A percentile compares a stretch with the other conserved stretches of the same genome.
phyloP scores from a whole-genome alignment of 1,139 yeast species.

The Insectozyma bohioensis region DNA sequence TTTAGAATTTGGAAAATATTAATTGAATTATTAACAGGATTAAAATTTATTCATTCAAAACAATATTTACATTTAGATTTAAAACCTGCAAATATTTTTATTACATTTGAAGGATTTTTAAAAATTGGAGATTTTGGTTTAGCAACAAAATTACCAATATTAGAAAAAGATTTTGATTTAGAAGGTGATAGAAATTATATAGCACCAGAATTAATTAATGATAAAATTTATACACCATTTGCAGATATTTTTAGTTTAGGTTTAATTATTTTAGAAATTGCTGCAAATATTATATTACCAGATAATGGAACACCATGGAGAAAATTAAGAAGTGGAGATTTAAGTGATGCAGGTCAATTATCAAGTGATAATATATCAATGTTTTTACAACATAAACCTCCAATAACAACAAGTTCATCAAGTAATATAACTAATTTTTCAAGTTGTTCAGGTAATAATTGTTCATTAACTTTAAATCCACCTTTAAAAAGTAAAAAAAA shows the following conservation, averaged over 20 bases:
- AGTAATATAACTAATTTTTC: slow-evolving; percentile 8
- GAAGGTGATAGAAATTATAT: slow-evolving; percentile 98
- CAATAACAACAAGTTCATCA: slow-evolving; percentile 6
- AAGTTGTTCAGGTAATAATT: slow-evolving; percentile 2
- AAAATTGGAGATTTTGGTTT: slow-evolving; percentile 83
- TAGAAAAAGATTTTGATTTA: slow-evolving; percentile 68
- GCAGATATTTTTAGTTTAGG: slow-evolving; percentile 96
- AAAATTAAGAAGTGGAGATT: slow-evolving; percentile 89
- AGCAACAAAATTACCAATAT: slow-evolving; percentile 53
- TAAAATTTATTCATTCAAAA: slow-evolving; percentile 75
- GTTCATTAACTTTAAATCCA: slow-evolving; percentile 10
- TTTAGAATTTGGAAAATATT: slow-evolving; percentile 97
- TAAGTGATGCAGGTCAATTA: slow-evolving; percentile 90
- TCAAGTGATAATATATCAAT: slow-evolving; percentile 55
- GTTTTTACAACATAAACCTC: slow-evolving; percentile 36
- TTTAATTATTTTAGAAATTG: slow-evolving; percentile 87
- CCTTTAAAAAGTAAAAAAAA: slow-evolving; percentile 5
- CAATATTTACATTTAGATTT: slow-evolving; percentile 82
- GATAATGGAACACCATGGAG: slow-evolving; percentile 99
- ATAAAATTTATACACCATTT: slow-evolving; percentile 80
- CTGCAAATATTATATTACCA: slow-evolving; percentile 92
- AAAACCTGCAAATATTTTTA: slow-evolving; percentile 92
- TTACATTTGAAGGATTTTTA: slow-evolving; percentile 90
- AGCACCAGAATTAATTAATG: slow-evolving; percentile 92
- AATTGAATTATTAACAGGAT: slow-evolving; percentile 76